These are phyloP conservation scores for Colletotrichum sp. DNA, from an alignment of 2,329 filamentous ascomycete genomes.

Conservation along the genomic window DNA sequence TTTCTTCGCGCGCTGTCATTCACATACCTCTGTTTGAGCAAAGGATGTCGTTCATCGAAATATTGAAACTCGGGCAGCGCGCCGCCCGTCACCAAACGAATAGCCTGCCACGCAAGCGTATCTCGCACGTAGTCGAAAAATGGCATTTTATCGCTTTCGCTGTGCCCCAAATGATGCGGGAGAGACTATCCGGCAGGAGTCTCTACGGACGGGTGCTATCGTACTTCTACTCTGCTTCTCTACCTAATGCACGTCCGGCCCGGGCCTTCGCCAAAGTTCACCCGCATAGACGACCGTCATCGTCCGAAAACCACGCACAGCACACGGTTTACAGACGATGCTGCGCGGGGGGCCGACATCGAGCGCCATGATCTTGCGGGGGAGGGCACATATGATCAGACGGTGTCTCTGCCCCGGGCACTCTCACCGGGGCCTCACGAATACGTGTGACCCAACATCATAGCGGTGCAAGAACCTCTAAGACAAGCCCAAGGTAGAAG, in stretches of 20 bases:
- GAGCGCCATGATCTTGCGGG: not conserved
- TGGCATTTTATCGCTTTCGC: not conserved
- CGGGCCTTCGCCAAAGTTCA: not conserved
- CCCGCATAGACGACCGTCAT: not conserved
- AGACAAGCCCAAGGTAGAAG: not conserved
- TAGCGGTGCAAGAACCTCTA: not conserved
- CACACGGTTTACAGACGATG: not conserved
- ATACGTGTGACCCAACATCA: not conserved
- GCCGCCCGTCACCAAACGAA: not conserved
- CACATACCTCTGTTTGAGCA: conserved; percentile 2
- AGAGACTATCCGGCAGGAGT: not conserved
- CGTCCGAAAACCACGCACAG: not conserved
- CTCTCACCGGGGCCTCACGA: not conserved
- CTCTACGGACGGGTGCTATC: not conserved
- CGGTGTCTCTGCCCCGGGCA: not conserved
- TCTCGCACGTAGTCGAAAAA: conserved; percentile 14
- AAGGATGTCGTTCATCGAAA: conserved; percentile 8
- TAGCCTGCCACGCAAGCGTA: conserved; percentile 4
- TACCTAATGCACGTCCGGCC: not conserved
- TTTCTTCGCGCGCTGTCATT: not conserved
- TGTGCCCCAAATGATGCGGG: not conserved
- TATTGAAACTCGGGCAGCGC: conserved; percentile 6
- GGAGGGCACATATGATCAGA: not conserved
- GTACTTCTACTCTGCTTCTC: not conserved
- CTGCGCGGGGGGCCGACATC: not conserved